Evolutionary conservation across 2,329 filamentous ascomycete genomes (phyloP).

Genomic region (Cytospora paraplurivora): DNA sequence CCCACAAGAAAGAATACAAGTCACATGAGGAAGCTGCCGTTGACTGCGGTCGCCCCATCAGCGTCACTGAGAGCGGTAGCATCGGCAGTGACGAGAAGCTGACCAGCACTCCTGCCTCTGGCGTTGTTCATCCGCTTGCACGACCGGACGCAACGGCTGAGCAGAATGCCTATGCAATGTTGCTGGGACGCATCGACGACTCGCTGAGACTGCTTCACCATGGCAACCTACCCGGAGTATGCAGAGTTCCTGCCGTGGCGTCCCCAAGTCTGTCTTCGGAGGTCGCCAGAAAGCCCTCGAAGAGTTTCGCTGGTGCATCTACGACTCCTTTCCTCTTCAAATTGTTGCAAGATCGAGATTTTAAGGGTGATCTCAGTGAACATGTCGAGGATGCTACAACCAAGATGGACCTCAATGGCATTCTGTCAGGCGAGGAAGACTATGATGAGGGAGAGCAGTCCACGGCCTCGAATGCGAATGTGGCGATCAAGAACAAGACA

Average conservation of each 20-base stretch:
- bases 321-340: constrained; percentile 69
- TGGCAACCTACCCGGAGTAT: constrained; percentile 53
- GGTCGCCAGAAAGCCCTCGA: constrained; percentile 35
- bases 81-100: constrained; percentile 48
- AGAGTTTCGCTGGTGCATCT: constrained; percentile 54
- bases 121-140: constrained; percentile 65
- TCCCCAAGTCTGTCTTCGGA: constrained; percentile 31
- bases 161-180: constrained; percentile 53
- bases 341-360: constrained; percentile 63
- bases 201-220: constrained; percentile 55
- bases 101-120: constrained; percentile 40
- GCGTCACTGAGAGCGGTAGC: constrained; percentile 61
- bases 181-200: constrained; percentile 56
- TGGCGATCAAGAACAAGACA: constrained; percentile 27
- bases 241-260: constrained; percentile 44
- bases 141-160: constrained; percentile 57
- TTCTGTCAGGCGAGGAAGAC: constrained; percentile 56
- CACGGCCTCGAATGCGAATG: constrained; percentile 31
- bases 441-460: constrained; percentile 50
- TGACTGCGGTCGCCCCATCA: constrained; percentile 81
- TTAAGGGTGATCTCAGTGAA: constrained; percentile 60
- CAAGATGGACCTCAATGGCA: constrained; percentile 52
- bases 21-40: constrained; percentile 93
- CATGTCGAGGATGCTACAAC: constrained; percentile 62
- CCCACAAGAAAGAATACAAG: constrained; percentile 89